Base-by-base conservation (phyloP, 768 basidiomycete genomes). In the Pholiota microspora region DNA sequence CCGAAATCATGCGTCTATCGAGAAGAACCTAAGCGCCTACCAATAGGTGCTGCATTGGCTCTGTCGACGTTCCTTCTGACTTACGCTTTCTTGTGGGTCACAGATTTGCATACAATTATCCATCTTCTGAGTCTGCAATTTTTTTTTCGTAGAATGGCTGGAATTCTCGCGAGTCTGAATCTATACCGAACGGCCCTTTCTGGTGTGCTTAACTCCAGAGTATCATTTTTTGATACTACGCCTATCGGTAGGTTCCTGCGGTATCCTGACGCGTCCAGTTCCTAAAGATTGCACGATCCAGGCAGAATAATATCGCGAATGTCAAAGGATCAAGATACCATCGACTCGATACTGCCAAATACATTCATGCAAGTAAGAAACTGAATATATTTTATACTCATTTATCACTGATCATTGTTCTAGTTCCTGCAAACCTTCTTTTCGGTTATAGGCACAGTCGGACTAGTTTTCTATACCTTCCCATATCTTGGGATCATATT, bases 211-310 rank as follows among this genome's bases (percentile, higher is more conserved):
- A 69, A 77, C 3, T 86, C 86, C 7, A 83, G 86, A 0, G 65
- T 76, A 0, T 79, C 83, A 3, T 89, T 88, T 71, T 89, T 88
- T 62, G 88, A 91, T 62, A 85, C 86, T 0, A 89, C 87, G 0
- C 85, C 85, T 0, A 77, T 85, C 63, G 84, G 84, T 83, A 60
- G 18, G 18, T 18, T 27, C 38, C 3, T n/a, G 13, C 27, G 53
- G 10, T 13, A 21, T 16, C 24, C 16, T 18, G 2, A 40, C 2
- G 49, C 46, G 18, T 45, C 29, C 10, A 38, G 23, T 18, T 16
- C 51, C 51, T 59, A n/a, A 55, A n/a, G n/a, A n/a, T n/a, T 34
- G 8, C 38, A n/a, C 9, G 15, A 56, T 13, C 13, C 48, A 84
- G 85, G 84, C 1, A 70, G 84, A 34, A 80, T 85, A 34, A 67